phyloP scores from a whole-genome alignment of 495 filamentous ascomycete species.

The Penicillium samsonianum region DNA sequence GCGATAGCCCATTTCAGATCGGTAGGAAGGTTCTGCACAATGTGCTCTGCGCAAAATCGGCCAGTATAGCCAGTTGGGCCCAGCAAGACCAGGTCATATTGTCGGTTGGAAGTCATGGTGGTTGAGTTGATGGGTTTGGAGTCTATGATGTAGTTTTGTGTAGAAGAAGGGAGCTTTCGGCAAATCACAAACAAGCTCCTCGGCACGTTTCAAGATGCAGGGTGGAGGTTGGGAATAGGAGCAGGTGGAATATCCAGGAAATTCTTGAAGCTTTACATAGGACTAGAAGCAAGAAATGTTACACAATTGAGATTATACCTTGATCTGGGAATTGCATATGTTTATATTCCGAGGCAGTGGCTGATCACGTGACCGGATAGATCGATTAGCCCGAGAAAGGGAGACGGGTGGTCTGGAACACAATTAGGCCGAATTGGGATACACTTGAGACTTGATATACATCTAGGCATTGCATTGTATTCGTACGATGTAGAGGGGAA shows the following conservation, averaged over 20 bases:
- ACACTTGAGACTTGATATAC: too few relatives aligned
- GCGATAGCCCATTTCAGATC: slow-evolving; percentile 88
- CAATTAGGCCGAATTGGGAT: neutral
- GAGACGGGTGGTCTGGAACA: slow-evolving; percentile 4
- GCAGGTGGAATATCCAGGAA: neutral
- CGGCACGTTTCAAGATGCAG: slow-evolving; percentile 2
- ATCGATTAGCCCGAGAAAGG: slow-evolving; percentile 17
- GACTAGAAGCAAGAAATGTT: neutral
- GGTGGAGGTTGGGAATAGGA: neutral
- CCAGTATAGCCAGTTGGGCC: slow-evolving; percentile 91
- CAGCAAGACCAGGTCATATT: slow-evolving; percentile 82
- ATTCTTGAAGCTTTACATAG: neutral
- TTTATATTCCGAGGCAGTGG: neutral
- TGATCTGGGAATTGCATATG: neutral
- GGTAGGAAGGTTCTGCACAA: slow-evolving; percentile 71
- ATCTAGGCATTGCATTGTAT: too few relatives aligned
- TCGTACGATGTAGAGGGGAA: neutral
- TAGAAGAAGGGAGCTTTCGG: slow-evolving; percentile 13
- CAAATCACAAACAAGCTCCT: slow-evolving; percentile 21
- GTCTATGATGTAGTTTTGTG: slow-evolving; percentile 13
- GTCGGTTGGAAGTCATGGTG: slow-evolving; percentile 47
- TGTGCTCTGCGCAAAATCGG: slow-evolving; percentile 72
- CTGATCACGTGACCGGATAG: slow-evolving; percentile 24
- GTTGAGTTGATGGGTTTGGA: neutral
- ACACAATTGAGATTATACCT: slow-evolving; percentile 2